phyloP scores from a whole-genome alignment of 176 grass and related monocot genomes.

The Paspalum notatum region DNA sequence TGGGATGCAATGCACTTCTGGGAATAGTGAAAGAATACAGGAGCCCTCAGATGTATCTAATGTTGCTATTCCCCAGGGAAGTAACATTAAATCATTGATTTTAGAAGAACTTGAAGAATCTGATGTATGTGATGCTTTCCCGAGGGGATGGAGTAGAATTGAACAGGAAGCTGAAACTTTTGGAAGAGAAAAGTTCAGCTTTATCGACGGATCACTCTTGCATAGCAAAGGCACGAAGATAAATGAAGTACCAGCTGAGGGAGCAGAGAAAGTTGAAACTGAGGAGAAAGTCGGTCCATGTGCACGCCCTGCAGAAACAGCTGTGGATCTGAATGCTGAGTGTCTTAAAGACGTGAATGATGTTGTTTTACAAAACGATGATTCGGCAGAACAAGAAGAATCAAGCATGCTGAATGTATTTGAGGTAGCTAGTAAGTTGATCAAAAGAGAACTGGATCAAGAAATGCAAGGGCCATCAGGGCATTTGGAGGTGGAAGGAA shows the following conservation, averaged over 20 bases:
- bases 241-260: constrained; percentile 26
- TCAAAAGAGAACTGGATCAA: constrained; percentile 53
- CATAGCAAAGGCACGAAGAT: constrained; percentile 33
- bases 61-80: constrained; percentile 22
- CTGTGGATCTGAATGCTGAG: constrained; percentile 35
- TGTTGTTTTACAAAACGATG: constrained; percentile 30
- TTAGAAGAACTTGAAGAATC: constrained; percentile 48
- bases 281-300: constrained; percentile 28
- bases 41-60: constrained; percentile 45
- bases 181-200: constrained; percentile 54
- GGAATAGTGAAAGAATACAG: constrained; percentile 30
- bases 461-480: constrained; percentile 28
- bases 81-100: constrained; percentile 49
- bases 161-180: constrained; percentile 35
- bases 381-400: constrained; percentile 35
- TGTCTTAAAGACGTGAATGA: constrained; percentile 33
- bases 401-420: constrained; percentile 41
- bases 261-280: constrained; percentile 32
- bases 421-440: constrained; percentile 45
- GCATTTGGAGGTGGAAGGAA: constrained; percentile 25
- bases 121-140: constrained; percentile 33
- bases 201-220: constrained; percentile 30
- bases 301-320: constrained; percentile 28
- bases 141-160: constrained; percentile 17
- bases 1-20: constrained; percentile 26